These are phyloP conservation scores for Trichoderma koningiopsis DNA, from an alignment of 2,329 filamentous ascomycete genomes.

Conservation along the genomic window DNA sequence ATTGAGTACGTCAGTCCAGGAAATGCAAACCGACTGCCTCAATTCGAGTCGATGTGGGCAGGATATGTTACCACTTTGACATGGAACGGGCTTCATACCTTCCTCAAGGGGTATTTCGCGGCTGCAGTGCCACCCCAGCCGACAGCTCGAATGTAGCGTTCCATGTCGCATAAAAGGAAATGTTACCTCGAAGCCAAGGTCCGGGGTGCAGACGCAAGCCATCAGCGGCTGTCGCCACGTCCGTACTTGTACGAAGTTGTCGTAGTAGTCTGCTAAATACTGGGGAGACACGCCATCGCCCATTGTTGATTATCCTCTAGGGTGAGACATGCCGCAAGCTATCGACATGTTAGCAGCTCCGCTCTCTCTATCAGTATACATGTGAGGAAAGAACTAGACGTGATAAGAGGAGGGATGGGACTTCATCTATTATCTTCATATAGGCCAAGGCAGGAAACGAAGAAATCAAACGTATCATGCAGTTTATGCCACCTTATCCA, in stretches of 20 bases:
- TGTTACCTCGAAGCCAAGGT: conserved; percentile 24
- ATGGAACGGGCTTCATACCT: conserved; percentile 26
- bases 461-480: not conserved
- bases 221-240: conserved; percentile 15
- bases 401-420: not conserved
- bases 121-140: conserved; percentile 27
- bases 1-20: conserved; percentile 6
- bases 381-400: not conserved
- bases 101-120: conserved; percentile 26
- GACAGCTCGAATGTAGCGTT: conserved; percentile 23
- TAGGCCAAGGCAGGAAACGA: not conserved
- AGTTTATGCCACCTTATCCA: not conserved
- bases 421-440: not conserved
- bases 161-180: conserved; percentile 16
- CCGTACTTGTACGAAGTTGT: not conserved
- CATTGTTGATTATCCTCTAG: not conserved
- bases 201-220: conserved; percentile 23
- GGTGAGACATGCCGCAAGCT: not conserved
- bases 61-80: conserved; percentile 9
- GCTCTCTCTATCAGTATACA: not conserved
- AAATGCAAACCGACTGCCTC: not conserved
- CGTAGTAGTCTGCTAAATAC: conserved; percentile 9
- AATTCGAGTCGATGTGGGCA: conserved; percentile 3
- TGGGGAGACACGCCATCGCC: not conserved
- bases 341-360: not conserved